A percentile compares a stretch with the other conserved stretches of the same genome.
These are phyloP conservation scores for Termitomyces sp. DNA, from an alignment of 768 basidiomycete genomes.

Conservation along the genomic window DNA sequence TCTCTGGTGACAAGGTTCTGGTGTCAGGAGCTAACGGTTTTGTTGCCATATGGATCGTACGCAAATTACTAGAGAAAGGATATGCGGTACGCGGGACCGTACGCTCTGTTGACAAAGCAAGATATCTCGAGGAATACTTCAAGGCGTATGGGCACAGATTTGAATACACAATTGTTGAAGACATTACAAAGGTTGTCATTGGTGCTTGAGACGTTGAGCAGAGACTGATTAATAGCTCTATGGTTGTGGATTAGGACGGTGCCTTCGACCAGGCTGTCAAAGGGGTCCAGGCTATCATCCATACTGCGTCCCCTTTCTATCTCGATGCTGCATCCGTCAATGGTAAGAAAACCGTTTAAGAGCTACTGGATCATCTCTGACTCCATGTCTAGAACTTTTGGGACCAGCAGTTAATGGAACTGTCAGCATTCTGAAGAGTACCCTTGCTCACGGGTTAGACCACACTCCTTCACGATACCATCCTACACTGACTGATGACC, in stretches of 20 bases:
- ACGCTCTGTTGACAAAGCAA: constrained; percentile 18
- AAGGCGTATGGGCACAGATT: constrained; percentile 19
- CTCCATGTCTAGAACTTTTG: constrained; percentile 43
- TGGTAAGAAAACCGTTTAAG: constrained; percentile 2
- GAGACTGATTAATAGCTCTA: not conserved
- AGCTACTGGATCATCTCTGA: not conserved
- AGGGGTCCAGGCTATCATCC: constrained; percentile 58
- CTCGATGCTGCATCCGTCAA: constrained; percentile 33
- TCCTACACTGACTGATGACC: not conserved
- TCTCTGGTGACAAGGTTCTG: constrained; percentile 18
- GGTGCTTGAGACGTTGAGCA: not conserved
- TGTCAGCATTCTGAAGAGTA: constrained; percentile 50
- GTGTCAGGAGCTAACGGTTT: constrained; percentile 26
- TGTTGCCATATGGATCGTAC: constrained; percentile 23
- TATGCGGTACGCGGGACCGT: constrained; percentile 24
- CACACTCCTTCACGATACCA: too few species aligned
- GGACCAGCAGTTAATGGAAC: constrained; percentile 72
- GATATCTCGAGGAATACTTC: constrained; percentile 16
- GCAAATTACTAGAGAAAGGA: constrained; percentile 21
- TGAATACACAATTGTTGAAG: constrained; percentile 19
- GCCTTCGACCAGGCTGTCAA: constrained; percentile 70
- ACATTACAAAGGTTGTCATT: constrained; percentile 16
- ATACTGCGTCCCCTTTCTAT: constrained; percentile 57
- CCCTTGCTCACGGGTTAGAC: constrained; percentile 44
- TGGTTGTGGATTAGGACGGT: constrained; percentile 28